Evolutionary conservation across 768 basidiomycete genomes (phyloP).

Genomic region (Crepidotus variabilis): DNA sequence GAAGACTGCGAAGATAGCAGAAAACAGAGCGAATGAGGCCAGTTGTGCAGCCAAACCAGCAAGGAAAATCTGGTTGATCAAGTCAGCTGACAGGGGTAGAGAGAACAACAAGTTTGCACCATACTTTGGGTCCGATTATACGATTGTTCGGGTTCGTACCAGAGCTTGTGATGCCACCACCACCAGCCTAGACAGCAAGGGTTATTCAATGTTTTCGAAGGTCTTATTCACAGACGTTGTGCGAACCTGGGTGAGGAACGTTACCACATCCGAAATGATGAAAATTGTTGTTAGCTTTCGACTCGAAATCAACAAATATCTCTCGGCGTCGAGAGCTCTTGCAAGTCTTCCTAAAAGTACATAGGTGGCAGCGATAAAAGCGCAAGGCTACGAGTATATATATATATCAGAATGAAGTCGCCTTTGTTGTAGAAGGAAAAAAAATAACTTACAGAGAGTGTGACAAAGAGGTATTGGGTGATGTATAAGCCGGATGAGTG

Average conservation of each 20-base stretch:
- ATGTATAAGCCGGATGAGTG: background rate
- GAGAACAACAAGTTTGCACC: background rate
- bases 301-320: background rate
- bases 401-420: background rate
- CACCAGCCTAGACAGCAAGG: background rate
- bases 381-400: background rate
- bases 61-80: background rate
- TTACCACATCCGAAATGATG: background rate
- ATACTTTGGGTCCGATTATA: background rate
- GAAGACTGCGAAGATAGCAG: background rate
- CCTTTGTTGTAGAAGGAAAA: too few relatives aligned
- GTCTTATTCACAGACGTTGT: too few relatives aligned
- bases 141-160: background rate
- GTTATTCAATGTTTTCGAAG: too few relatives aligned
- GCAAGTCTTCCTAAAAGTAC: background rate
- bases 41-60: background rate
- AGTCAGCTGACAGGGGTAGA: background rate
- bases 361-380: background rate
- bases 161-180: background rate
- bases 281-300: background rate
- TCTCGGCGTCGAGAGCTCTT: background rate
- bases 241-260: background rate
- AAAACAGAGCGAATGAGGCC: background rate
- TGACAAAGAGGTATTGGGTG: background rate
- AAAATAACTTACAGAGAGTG: background rate